phyloP scores from a whole-genome alignment of 1,284 basidiomycete species.

The Fomitopsis betulina region DNA sequence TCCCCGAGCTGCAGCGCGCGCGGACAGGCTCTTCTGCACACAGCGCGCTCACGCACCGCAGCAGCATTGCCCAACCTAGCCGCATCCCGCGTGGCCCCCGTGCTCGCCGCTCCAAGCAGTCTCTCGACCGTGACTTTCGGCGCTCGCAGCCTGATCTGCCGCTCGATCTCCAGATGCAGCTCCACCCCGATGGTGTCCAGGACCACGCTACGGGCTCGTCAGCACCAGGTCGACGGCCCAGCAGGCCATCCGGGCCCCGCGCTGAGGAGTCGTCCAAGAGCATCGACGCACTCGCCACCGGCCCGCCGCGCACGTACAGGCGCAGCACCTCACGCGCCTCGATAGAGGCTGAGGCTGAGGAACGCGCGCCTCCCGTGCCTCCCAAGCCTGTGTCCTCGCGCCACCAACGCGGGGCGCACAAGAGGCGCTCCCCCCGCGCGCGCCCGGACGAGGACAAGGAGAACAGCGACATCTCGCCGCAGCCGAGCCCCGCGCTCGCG shows the following conservation, averaged over 20 bases:
- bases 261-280: background rate
- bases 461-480: slow-evolving; percentile 17
- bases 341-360: background rate
- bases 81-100: background rate
- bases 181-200: background rate
- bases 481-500: background rate
- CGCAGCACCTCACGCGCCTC: slow-evolving; percentile 11
- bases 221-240: background rate
- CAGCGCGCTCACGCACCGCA: background rate
- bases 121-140: background rate
- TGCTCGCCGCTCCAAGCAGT: background rate
- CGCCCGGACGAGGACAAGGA: slow-evolving; percentile 16
- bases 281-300: slow-evolving; percentile 8
- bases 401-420: background rate
- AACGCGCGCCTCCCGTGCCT: background rate
- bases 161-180: background rate
- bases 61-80: background rate
- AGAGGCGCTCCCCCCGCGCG: background rate
- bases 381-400: background rate
- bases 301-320: slow-evolving; percentile 11
- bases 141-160: background rate
- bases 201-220: background rate
- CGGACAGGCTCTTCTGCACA: background rate
- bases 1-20: background rate
- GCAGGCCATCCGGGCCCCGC: background rate